These are phyloP conservation scores for Tetracladium marchalianum DNA, from an alignment of 495 filamentous ascomycete genomes.

Conservation along the genomic window DNA sequence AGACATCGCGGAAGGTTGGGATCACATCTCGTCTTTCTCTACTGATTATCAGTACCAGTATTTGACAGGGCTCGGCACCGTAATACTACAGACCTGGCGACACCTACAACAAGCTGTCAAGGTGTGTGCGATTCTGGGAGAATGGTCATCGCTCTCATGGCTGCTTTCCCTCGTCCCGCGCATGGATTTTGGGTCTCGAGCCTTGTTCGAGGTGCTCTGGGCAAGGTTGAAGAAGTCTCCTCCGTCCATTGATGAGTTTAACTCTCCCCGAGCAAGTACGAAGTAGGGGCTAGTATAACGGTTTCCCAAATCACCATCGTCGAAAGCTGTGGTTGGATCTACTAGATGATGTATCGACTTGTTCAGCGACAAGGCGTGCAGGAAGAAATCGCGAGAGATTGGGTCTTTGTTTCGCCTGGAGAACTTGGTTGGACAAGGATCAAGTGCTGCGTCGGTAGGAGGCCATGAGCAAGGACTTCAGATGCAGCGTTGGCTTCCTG, in stretches of 20 bases:
- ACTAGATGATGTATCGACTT: not conserved
- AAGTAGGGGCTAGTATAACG: not conserved
- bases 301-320: slow-evolving; percentile 12
- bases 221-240: slow-evolving; percentile 39
- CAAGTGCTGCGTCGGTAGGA: too few species aligned
- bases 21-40: slow-evolving; percentile 94
- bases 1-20: slow-evolving; percentile 79
- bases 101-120: slow-evolving; percentile 81
- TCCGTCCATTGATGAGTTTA: slow-evolving; percentile 33
- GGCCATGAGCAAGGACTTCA: too few species aligned
- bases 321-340: not conserved
- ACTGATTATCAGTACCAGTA: slow-evolving; percentile 7
- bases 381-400: too few species aligned
- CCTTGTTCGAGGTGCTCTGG: slow-evolving; percentile 29
- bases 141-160: slow-evolving; percentile 32
- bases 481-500: too few species aligned
- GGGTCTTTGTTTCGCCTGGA: too few species aligned
- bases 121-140: slow-evolving; percentile 64
- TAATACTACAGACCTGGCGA: slow-evolving; percentile 56
- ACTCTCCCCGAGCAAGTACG: not conserved
- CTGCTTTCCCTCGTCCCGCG: slow-evolving; percentile 16
- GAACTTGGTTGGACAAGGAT: too few species aligned
- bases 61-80: not conserved
- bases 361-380: too few species aligned
- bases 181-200: slow-evolving; percentile 23